Evolutionary conservation across 148 eudicot species (phyloP).

Genomic region (Dianthus caryophyllus): DNA sequence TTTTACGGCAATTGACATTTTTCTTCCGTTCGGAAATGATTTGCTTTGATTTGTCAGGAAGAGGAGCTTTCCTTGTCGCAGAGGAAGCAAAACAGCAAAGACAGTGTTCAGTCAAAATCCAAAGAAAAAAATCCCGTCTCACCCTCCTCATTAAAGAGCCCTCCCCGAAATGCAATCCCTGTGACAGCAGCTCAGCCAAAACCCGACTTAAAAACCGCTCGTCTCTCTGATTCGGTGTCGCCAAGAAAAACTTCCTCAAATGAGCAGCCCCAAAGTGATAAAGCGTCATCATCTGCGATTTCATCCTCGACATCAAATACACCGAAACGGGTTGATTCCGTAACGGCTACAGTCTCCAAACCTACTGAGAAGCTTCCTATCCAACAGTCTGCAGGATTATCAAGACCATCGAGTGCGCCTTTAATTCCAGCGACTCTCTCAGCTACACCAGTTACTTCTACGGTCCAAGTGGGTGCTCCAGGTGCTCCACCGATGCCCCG

Average conservation of each 20-base stretch:
- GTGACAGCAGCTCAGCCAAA: constrained; percentile 25
- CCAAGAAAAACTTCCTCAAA: constrained; percentile 36
- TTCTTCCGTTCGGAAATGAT: background rate
- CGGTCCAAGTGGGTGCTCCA: constrained; percentile 35
- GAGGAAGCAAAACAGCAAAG: constrained; percentile 40
- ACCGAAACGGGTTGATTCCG: constrained; percentile 30
- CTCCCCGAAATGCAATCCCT: constrained; percentile 32
- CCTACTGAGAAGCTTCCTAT: constrained; percentile 40
- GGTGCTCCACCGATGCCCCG: constrained; percentile 43
- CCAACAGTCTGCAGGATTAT: constrained; percentile 43
- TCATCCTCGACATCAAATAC: constrained; percentile 28
- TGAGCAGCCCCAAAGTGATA: constrained; percentile 29
- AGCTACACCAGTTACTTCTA: constrained; percentile 38
- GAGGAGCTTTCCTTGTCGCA: constrained; percentile 41
- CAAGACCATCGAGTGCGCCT: constrained; percentile 88
- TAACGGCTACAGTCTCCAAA: constrained; percentile 34
- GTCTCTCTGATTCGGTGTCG: constrained; percentile 24
- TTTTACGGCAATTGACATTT: background rate
- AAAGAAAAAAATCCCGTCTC: constrained; percentile 28
- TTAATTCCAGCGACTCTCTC: constrained; percentile 45
- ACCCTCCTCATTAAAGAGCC: constrained; percentile 37
- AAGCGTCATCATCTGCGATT: constrained; percentile 20
- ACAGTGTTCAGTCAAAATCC: constrained; percentile 28
- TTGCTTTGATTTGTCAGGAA: constrained; percentile 31
- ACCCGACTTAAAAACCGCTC: constrained; percentile 28